A percentile compares a stretch with the other conserved stretches of the same genome.
phyloP scores from a whole-genome alignment of 148 eudicot genomes.

The Arbutus unedo region DNA sequence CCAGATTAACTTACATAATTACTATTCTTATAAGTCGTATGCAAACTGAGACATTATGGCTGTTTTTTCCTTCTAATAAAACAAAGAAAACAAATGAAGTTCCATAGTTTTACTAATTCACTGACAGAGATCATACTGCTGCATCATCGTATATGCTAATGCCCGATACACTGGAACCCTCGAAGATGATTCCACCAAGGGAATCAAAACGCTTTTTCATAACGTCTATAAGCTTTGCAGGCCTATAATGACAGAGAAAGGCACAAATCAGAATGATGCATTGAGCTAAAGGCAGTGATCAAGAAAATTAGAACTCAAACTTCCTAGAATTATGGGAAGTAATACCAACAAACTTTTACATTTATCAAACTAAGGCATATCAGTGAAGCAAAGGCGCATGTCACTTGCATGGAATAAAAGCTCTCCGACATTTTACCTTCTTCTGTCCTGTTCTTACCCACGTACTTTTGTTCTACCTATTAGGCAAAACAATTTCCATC shows the following conservation, averaged over 20 bases:
- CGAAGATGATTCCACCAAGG: conserved; percentile 77
- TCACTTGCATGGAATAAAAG: background rate
- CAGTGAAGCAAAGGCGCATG: background rate
- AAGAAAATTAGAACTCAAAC: background rate
- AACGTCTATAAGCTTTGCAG: conserved; percentile 70
- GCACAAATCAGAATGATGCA: conserved; percentile 5
- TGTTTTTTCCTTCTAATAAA: background rate
- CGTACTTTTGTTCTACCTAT: background rate
- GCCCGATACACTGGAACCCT: conserved; percentile 72
- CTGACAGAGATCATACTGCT: conserved; percentile 55
- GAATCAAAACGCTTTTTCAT: conserved; percentile 67
- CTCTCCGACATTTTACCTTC: background rate
- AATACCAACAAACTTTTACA: background rate
- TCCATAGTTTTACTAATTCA: background rate
- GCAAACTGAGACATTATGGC: conserved; percentile 1
- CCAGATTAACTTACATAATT: conserved; percentile 1
- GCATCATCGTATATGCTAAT: conserved; percentile 67
- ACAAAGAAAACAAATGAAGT: background rate
- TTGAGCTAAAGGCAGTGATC: background rate
- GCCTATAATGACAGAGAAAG: conserved; percentile 46
- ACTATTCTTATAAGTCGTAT: background rate
- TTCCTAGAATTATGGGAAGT: background rate
- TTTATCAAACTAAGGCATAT: background rate
- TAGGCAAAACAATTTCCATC: background rate
- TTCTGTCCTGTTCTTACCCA: background rate